Conservation (phyloP, 306 rosid genomes). For the Phaseolus lunatus region DNA sequence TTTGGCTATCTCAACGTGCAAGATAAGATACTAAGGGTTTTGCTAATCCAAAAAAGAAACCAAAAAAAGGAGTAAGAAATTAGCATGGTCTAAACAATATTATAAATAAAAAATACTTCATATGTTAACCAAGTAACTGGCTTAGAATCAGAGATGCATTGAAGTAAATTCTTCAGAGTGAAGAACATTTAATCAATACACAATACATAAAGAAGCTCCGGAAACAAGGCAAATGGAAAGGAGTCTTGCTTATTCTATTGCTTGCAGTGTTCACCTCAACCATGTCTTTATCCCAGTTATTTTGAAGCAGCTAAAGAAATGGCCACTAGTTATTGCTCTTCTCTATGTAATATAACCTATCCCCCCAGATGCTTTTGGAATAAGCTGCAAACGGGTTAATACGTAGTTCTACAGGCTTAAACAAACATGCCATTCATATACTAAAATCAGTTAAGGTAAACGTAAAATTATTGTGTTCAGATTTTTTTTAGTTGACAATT, state of each 20-base stretch:
- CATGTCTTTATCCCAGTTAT: neutral
- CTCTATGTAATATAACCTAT: neutral
- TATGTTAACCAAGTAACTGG: too few species aligned
- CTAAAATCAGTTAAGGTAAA: neutral
- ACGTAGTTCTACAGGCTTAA: neutral
- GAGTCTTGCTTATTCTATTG: neutral
- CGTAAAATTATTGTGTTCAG: neutral
- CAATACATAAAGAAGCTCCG: neutral
- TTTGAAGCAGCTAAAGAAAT: neutral
- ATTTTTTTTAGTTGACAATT: neutral
- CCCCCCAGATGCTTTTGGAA: neutral
- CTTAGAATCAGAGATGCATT: too few species aligned
- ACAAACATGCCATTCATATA: neutral
- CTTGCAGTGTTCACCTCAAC: neutral
- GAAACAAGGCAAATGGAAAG: neutral
- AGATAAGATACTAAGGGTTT: too few species aligned
- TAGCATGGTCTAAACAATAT: too few species aligned
- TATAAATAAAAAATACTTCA: too few species aligned
- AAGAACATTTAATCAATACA: neutral
- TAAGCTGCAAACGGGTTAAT: neutral
- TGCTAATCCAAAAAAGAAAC: too few species aligned
- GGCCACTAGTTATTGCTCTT: neutral
- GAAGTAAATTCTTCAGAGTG: neutral
- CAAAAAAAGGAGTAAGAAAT: too few species aligned
- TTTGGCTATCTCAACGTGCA: too few species aligned